Base-by-base conservation (phyloP, 1,284 basidiomycete species). In the Albatrellus sp. region DNA sequence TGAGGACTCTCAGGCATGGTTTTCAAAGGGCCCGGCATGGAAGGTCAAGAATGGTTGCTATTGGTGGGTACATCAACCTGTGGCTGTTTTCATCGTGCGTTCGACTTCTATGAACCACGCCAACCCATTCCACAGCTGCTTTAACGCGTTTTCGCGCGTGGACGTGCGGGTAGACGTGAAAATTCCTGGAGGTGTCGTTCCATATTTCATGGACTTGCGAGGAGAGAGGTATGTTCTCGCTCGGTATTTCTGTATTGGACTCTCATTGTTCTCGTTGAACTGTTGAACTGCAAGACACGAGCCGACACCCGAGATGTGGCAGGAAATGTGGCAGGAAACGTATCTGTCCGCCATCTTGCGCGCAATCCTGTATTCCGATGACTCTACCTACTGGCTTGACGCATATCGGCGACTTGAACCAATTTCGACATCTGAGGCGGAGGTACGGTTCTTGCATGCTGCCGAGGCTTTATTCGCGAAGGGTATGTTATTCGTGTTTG, bases 251-350 rank as follows among this genome's bases (percentile, higher is more conserved):
- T 31, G 3, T 19, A 12, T 28, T 31, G 14, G 40, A 39, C 43
- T 24, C 33, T 16, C n/a, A 45, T 33, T n/a, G 11, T 29, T 44
- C 10, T 33, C 42, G 30, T 28, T 20, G 43, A 46, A n/a, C 31
- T n/a, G 14, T 41, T 16, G 54, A n/a, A n/a, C n/a, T n/a, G n/a
- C n/a, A n/a, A 91, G 90, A 53, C 92, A 96, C 56, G 89, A 94
- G 60, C 85, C 92, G 5, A 92, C 90, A 0, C 74, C 85, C 0
- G 88, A 91, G 40, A 79, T 98, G 29, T 98, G 94, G 94, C 89
- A 90, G 61, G 94, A 98, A 66, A 79, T 98, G 29, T 98, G 94
- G 94, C 89, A 90, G 61, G 94, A 98, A 66, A 93, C 92, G 1
- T 98, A 94, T 59, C 77, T 98, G 1, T 97, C 94, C 3, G 92